phyloP scores from a whole-genome alignment of 108 stramenopile species.

The Cyclotella atomus region DNA sequence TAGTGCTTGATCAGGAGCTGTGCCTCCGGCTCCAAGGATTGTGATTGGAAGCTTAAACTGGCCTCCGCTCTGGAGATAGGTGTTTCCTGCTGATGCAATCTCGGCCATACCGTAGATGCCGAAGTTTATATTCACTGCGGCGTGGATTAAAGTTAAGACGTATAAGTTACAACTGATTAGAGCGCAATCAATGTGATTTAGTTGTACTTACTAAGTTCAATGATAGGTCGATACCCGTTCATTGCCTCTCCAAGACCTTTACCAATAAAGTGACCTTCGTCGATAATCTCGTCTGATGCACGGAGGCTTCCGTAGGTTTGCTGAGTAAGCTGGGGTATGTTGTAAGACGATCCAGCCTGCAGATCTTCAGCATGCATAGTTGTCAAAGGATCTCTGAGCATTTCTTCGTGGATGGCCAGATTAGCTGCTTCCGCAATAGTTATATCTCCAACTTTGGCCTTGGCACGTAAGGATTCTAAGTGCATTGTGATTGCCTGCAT shows the following conservation, averaged over 20 bases:
- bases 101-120: slow-evolving; percentile 83
- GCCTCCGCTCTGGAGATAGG: slow-evolving; percentile 75
- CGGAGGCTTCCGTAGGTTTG: slow-evolving; percentile 63
- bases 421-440: slow-evolving; percentile 72
- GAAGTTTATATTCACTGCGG: slow-evolving; percentile 74
- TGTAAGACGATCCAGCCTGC: slow-evolving; percentile 72
- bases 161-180: no score
- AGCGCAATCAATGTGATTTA: no score
- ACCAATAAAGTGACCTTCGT: slow-evolving; percentile 81
- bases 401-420: slow-evolving; percentile 76
- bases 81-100: slow-evolving; percentile 69
- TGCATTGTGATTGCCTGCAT: slow-evolving; percentile 27
- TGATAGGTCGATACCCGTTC: slow-evolving; percentile 78
- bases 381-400: slow-evolving; percentile 67
- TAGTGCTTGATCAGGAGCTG: slow-evolving; percentile 72
- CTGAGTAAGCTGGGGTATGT: slow-evolving; percentile 68
- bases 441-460: slow-evolving; percentile 48
- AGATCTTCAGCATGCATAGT: slow-evolving; percentile 72
- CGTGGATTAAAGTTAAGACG: no score
- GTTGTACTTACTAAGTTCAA: slow-evolving; percentile 62
- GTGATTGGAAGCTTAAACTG: slow-evolving; percentile 77
- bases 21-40: slow-evolving; percentile 75
- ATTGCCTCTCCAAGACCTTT: slow-evolving; percentile 75
- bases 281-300: slow-evolving; percentile 75
- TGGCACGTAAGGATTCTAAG: slow-evolving; percentile 25